Base-by-base conservation (phyloP, 2,329 filamentous ascomycete species). In the Aspergillus amoenus region DNA sequence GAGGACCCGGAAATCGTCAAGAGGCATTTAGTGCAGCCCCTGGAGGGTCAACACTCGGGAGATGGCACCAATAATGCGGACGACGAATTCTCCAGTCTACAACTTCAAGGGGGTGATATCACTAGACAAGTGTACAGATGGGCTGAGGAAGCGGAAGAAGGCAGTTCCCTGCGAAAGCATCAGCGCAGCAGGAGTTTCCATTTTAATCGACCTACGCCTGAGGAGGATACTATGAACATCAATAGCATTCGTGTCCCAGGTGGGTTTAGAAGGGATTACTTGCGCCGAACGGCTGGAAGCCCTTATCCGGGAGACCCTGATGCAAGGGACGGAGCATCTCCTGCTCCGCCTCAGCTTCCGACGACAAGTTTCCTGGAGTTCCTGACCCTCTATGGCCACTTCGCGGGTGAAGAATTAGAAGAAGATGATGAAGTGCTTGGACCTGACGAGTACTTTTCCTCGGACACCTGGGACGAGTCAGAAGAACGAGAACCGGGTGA, bases 321-420 rank as follows among this genome's bases (percentile, higher is more conserved):
- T 22, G 42, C 42, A 39, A 22, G 32, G 73, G 59, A 73, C 64
- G 60, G 67, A 62, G 70, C 73, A 67, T 52, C 60, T 42, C 46
- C 69, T 52, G 66, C 74, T 47, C 80, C 81, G 55, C 84, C 84
- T 39, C 85, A 85, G 60, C 80, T 96, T 32, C 87, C 96, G 57
- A 97, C 94, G 0, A 92, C 84, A 64, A 99, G 90, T 75, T 99
- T 99, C 71, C 84, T 99, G 58, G 95, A 99, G 73, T 99, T 99
- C 68, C 74, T 99, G 50, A 93, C 91, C 7, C 83, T 99, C 30
- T 99, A 97, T 67, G 94, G 94, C 4, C 94, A 99, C 76, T 99
- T 99, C 72, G 94, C 94, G 2, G 94, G 94, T 76, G 94, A 99
- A 75, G 90, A 96, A 70, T 83, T 99, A 12, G 93, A 97, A 72